A percentile compares a stretch with the other conserved stretches of the same genome.
Evolutionary conservation across 179 eudicot species (phyloP).

Genomic region (Beta corolliflora): DNA sequence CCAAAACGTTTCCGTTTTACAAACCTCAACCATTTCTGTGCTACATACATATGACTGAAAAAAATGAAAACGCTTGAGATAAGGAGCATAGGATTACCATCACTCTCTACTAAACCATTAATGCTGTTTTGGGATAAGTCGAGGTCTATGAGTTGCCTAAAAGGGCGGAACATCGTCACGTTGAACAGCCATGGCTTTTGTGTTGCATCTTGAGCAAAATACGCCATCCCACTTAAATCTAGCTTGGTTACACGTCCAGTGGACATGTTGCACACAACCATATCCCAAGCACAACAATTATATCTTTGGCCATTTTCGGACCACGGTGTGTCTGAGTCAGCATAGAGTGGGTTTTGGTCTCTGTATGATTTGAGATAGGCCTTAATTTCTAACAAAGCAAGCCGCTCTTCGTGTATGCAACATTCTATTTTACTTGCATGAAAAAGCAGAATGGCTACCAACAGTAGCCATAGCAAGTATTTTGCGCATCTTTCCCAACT

Average conservation of each 20-base stretch:
- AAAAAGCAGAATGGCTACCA: too few species aligned
- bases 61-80: too few species aligned
- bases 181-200: conserved; percentile 13
- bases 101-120: conserved; percentile 1
- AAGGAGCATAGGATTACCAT: too few species aligned
- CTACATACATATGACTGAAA: too few species aligned
- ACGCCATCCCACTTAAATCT: not conserved
- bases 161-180: conserved; percentile 3
- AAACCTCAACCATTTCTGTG: too few species aligned
- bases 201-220: too few species aligned
- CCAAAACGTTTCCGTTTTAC: too few species aligned
- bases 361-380: not conserved
- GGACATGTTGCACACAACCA: not conserved
- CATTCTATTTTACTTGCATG: too few species aligned
- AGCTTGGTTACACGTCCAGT: not conserved
- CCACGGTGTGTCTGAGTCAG: not conserved
- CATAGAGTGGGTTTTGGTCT: too few species aligned
- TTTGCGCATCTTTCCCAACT: too few species aligned
- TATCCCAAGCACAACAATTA: conserved; percentile 14
- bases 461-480: too few species aligned
- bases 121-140: conserved; percentile 7
- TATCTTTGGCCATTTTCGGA: not conserved
- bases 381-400: not conserved
- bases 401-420: too few species aligned
- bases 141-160: not conserved